A percentile compares a stretch with the other conserved stretches of the same genome.
Evolutionary conservation across 371 early-diverging fungal genomes (phyloP).

Genomic region (Mortierella sp.): DNA sequence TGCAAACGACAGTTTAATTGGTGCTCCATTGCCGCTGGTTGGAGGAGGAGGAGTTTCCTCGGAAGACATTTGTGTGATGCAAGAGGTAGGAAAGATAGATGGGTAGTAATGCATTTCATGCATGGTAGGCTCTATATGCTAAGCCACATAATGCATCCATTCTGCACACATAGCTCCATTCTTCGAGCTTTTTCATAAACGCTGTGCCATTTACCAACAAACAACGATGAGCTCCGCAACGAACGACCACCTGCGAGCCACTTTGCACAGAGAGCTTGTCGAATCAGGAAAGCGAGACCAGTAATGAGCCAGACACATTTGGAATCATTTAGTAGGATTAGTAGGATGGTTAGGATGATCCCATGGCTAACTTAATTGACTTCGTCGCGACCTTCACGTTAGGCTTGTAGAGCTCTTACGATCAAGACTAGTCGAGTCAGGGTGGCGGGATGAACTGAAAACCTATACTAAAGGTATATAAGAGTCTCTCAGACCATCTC

Average conservation of each 20-base stretch:
- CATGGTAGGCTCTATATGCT: not conserved
- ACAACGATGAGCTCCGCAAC: slow-evolving; percentile 38
- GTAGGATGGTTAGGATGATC: not conserved
- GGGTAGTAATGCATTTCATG: not conserved
- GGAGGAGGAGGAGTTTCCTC: slow-evolving; percentile 30
- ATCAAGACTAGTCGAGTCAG: slow-evolving; percentile 47
- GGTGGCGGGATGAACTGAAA: slow-evolving; percentile 56
- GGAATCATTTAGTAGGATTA: not conserved
- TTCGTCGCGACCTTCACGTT: not conserved
- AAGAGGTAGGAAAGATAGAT: not conserved
- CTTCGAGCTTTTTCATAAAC: not conserved
- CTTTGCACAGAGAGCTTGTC: slow-evolving; percentile 48
- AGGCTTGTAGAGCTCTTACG: slow-evolving; percentile 48
- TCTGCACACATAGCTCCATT: not conserved
- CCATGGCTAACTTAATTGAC: not conserved
- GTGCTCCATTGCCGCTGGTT: slow-evolving; percentile 23
- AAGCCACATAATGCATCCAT: slow-evolving; percentile 8
- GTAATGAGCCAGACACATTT: slow-evolving; percentile 13
- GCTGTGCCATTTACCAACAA: not conserved
- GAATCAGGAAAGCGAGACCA: slow-evolving; percentile 55
- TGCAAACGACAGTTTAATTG: slow-evolving; percentile 48
- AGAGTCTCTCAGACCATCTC: not conserved
- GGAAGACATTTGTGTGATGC: slow-evolving; percentile 29
- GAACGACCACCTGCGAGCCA: slow-evolving; percentile 45
- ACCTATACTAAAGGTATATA: slow-evolving; percentile 42